phyloP scores from a whole-genome alignment of 2,329 filamentous ascomycete genomes.

The Geosmithia putterillii region DNA sequence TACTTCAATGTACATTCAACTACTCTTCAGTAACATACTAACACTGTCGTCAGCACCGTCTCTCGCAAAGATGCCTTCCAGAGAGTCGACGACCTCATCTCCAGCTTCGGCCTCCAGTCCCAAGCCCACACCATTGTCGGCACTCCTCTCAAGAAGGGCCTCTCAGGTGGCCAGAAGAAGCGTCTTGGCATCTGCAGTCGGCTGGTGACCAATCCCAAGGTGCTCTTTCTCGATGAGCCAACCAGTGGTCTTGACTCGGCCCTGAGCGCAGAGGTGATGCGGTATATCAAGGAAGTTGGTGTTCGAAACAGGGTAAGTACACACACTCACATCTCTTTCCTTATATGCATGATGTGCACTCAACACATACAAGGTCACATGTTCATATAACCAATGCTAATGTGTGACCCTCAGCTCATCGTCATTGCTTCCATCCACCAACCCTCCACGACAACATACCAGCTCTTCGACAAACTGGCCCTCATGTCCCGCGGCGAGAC shows the following conservation, averaged over 20 bases:
- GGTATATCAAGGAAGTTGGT: conserved; percentile 55
- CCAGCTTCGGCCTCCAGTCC: conserved; percentile 58
- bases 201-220: conserved; percentile 67
- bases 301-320: conserved; percentile 47
- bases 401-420: conserved; percentile 40
- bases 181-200: conserved; percentile 70
- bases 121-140: conserved; percentile 65
- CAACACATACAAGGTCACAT: no score
- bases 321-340: background rate
- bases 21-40: background rate
- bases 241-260: conserved; percentile 75
- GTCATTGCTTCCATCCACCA: conserved; percentile 79
- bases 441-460: conserved; percentile 67
- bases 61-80: conserved; percentile 41
- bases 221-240: conserved; percentile 75
- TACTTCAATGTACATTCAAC: background rate
- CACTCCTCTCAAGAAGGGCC: conserved; percentile 70
- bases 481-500: conserved; percentile 59
- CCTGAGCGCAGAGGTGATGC: conserved; percentile 64
- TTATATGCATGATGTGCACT: no score
- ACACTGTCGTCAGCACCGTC: conserved; percentile 14
- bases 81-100: conserved; percentile 54
- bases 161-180: conserved; percentile 77
- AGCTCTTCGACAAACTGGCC: conserved; percentile 68
- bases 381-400: background rate